Conservation (phyloP, 805 yeast species). For the Cyberlindnera petersonii region DNA sequence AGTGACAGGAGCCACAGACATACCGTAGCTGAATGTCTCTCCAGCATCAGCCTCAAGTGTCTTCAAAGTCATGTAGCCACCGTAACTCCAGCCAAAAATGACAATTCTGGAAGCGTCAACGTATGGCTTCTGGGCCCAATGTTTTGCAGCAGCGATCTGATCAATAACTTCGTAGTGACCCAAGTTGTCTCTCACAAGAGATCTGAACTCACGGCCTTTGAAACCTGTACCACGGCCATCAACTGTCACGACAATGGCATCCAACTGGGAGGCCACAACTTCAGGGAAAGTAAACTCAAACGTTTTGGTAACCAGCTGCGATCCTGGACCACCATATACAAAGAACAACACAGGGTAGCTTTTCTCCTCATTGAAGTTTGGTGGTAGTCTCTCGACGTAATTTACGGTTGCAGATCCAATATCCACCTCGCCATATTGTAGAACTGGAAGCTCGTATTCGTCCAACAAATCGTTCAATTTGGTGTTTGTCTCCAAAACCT, state of each 20-base stretch:
- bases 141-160: slow-evolving; percentile 79
- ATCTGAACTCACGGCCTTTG: slow-evolving; percentile 74
- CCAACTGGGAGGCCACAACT: slow-evolving; percentile 69
- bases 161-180: slow-evolving; percentile 83
- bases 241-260: slow-evolving; percentile 87
- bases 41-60: slow-evolving; percentile 80
- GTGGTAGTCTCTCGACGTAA: slow-evolving; percentile 73
- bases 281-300: slow-evolving; percentile 67
- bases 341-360: slow-evolving; percentile 81
- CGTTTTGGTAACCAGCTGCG: slow-evolving; percentile 69
- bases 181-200: slow-evolving; percentile 73
- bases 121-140: slow-evolving; percentile 59
- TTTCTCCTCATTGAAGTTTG: slow-evolving; percentile 52
- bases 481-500: slow-evolving; percentile 37
- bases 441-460: slow-evolving; percentile 54
- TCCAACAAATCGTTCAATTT: slow-evolving; percentile 36
- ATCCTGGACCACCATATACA: slow-evolving; percentile 95
- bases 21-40: slow-evolving; percentile 75
- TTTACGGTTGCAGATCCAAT: slow-evolving; percentile 51
- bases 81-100: slow-evolving; percentile 98
- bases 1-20: slow-evolving; percentile 97
- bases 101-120: slow-evolving; percentile 70
- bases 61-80: slow-evolving; percentile 90
- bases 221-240: slow-evolving; percentile 97
- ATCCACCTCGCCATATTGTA: slow-evolving; percentile 47